phyloP scores from a whole-genome alignment of 352 stramenopile species.

The Phytophthora multivora region DNA sequence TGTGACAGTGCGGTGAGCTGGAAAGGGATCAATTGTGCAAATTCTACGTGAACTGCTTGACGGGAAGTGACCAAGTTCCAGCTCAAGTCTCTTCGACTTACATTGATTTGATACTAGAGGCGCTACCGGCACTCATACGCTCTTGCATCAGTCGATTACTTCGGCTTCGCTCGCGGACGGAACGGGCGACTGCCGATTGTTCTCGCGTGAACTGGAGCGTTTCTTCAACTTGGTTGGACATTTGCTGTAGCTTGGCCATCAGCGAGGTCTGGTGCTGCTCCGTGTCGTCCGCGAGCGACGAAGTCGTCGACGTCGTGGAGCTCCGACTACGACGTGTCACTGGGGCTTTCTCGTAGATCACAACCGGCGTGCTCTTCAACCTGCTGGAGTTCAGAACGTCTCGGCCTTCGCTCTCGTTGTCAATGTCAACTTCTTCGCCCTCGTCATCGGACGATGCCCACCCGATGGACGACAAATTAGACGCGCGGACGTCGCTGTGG shows the following conservation, averaged over 20 bases:
- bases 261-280: slow-evolving; percentile 24
- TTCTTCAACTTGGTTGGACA: slow-evolving; percentile 30
- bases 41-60: not conserved
- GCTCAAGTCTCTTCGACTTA: not conserved
- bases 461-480: slow-evolving; percentile 23
- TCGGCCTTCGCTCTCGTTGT: slow-evolving; percentile 12
- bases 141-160: slow-evolving; percentile 4
- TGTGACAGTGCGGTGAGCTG: no score
- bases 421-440: slow-evolving; percentile 7
- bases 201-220: slow-evolving; percentile 37
- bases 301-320: slow-evolving; percentile 20
- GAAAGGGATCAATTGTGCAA: no score
- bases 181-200: slow-evolving; percentile 33
- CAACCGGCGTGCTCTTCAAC: slow-evolving; percentile 3
- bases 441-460: slow-evolving; percentile 14
- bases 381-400: slow-evolving; percentile 23
- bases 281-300: slow-evolving; percentile 10
- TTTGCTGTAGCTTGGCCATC: slow-evolving; percentile 32
- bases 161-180: slow-evolving; percentile 15
- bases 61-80: not conserved
- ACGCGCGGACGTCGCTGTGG: slow-evolving; percentile 12
- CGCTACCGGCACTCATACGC: not conserved
- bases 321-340: slow-evolving; percentile 20
- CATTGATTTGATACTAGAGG: slow-evolving; percentile 1
- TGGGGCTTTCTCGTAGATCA: slow-evolving; percentile 12